A percentile compares a stretch with the other conserved stretches of the same genome.
Conservation (phyloP, 2,329 filamentous ascomycete species). For the Aspergillus sp. region DNA sequence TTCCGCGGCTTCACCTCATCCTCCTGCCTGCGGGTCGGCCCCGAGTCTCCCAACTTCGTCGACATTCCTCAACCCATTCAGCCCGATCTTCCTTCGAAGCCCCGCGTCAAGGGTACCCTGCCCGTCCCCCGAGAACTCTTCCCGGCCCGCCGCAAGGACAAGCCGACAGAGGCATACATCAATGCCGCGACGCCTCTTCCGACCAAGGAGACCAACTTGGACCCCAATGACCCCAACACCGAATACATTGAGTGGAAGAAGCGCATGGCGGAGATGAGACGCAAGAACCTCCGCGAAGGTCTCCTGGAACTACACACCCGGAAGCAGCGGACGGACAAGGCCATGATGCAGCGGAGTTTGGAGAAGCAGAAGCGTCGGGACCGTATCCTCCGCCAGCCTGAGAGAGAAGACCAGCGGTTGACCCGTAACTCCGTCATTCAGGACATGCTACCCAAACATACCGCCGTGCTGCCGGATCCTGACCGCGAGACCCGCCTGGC, state of each 20-base stretch:
- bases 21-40: slow-evolving; percentile 47
- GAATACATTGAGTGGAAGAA: slow-evolving; percentile 67
- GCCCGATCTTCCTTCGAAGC: slow-evolving; percentile 56
- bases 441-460: slow-evolving; percentile 52
- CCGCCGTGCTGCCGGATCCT: slow-evolving; percentile 62
- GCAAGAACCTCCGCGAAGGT: slow-evolving; percentile 71
- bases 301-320: slow-evolving; percentile 69
- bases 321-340: slow-evolving; percentile 52
- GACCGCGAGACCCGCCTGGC: slow-evolving; percentile 58
- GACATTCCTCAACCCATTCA: slow-evolving; percentile 77
- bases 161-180: slow-evolving; percentile 65
- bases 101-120: slow-evolving; percentile 70
- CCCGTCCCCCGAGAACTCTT: slow-evolving; percentile 84
- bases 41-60: slow-evolving; percentile 87
- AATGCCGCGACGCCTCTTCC: slow-evolving; percentile 61
- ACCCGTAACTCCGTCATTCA: slow-evolving; percentile 68
- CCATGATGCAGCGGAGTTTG: slow-evolving; percentile 45
- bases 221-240: slow-evolving; percentile 44
- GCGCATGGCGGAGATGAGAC: slow-evolving; percentile 70
- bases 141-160: slow-evolving; percentile 60
- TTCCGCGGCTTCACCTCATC: slow-evolving; percentile 44
- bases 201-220: slow-evolving; percentile 32
- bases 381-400: slow-evolving; percentile 61
- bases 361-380: slow-evolving; percentile 54
- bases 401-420: slow-evolving; percentile 73